Percentiles rank a stretch among this genome's conserved stretches.
phyloP scores from a whole-genome alignment of 345 rosid species.

The Cardamine chenopodiifolia region DNA sequence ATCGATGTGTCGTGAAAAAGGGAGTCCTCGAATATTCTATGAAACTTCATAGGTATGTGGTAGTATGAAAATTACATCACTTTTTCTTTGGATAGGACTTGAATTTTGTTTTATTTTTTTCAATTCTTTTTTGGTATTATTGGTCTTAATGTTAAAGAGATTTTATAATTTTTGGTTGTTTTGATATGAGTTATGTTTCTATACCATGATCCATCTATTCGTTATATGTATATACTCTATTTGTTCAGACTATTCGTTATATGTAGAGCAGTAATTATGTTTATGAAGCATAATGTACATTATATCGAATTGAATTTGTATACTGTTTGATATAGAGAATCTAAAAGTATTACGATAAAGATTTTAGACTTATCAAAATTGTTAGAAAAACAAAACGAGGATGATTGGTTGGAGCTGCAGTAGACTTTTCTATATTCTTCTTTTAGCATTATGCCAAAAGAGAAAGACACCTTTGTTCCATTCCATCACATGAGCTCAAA shows the following conservation, averaged over 20 bases:
- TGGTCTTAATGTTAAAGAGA: not conserved
- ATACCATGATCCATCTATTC: not conserved
- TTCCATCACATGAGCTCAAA: not conserved
- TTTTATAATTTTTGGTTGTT: not conserved
- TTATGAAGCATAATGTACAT: not conserved
- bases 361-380: not conserved
- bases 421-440: not conserved
- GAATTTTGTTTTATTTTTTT: not conserved
- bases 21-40: not conserved
- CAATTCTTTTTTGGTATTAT: not conserved
- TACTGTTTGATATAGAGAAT: not conserved
- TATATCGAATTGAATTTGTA: not conserved
- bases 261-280: not conserved
- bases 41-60: not conserved
- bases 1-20: conserved; percentile 1
- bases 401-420: not conserved
- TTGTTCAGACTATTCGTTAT: not conserved
- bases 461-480: not conserved
- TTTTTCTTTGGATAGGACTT: not conserved
- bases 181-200: not conserved
- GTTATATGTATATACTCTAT: not conserved
- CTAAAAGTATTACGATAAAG: not conserved
- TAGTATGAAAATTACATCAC: not conserved
- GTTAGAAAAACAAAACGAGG: not conserved
- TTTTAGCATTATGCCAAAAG: not conserved